Conservation (phyloP, 148 eudicot species). For the Rhododendron henanense region DNA sequence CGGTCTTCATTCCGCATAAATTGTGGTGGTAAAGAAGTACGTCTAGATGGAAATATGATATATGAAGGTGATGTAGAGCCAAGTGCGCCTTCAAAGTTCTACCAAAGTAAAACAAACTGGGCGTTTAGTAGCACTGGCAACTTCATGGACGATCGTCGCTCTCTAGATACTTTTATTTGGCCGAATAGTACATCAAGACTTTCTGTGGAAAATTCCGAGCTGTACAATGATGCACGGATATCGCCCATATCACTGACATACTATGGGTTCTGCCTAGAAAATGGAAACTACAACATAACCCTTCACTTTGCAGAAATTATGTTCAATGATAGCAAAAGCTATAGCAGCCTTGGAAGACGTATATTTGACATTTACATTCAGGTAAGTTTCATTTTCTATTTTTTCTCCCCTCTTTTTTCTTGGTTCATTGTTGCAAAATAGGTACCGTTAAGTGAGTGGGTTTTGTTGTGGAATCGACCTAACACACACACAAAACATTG, state of each 20-base stretch:
- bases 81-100: constrained; percentile 16
- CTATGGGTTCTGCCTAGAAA: constrained; percentile 29
- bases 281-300: constrained; percentile 29
- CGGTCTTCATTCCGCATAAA: constrained; percentile 21
- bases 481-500: background rate
- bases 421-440: background rate
- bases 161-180: background rate
- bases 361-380: constrained; percentile 16
- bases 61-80: constrained; percentile 15
- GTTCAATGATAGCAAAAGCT: constrained; percentile 23
- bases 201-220: background rate
- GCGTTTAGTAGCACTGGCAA: constrained; percentile 30
- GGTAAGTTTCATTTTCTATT: constrained; percentile 1
- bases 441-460: background rate
- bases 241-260: constrained; percentile 35
- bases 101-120: constrained; percentile 11
- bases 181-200: constrained; percentile 5
- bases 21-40: constrained; percentile 24
- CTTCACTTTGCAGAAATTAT: constrained; percentile 38
- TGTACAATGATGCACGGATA: constrained; percentile 29
- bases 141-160: constrained; percentile 17
- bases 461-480: too few species aligned
- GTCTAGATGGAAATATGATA: background rate
- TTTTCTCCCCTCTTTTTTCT: background rate
- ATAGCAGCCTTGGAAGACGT: constrained; percentile 31